Conservation (phyloP, 768 basidiomycete species). For the Clathrus columnatus region DNA sequence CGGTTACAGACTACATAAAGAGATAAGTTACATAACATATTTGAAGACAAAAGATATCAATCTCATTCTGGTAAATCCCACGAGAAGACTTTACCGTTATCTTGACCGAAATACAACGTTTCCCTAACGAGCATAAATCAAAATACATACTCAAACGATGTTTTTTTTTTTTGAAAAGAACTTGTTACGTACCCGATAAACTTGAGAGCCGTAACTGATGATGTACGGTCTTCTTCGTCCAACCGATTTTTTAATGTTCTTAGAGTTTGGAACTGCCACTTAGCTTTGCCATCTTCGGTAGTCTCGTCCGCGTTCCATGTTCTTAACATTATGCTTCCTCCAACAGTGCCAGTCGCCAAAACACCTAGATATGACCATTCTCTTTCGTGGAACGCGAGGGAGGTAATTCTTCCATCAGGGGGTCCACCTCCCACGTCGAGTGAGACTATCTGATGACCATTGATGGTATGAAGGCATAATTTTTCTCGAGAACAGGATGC, state of each 20-base stretch:
- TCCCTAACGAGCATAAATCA: slow-evolving; percentile 35
- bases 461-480: slow-evolving; percentile 78
- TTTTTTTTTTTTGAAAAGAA: neutral
- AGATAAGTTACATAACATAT: too few species aligned
- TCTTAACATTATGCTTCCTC: slow-evolving; percentile 69
- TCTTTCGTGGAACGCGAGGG: slow-evolving; percentile 80
- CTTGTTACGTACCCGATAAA: slow-evolving; percentile 71
- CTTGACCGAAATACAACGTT: slow-evolving; percentile 55
- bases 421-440: slow-evolving; percentile 48
- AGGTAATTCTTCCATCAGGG: slow-evolving; percentile 42
- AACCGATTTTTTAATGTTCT: slow-evolving; percentile 53
- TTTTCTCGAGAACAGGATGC: slow-evolving; percentile 69
- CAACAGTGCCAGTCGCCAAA: slow-evolving; percentile 70
- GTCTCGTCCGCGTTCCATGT: slow-evolving; percentile 80
- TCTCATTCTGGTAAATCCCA: slow-evolving; percentile 49
- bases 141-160: neutral
- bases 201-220: slow-evolving; percentile 66
- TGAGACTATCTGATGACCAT: slow-evolving; percentile 67
- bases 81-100: slow-evolving; percentile 46
- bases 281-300: slow-evolving; percentile 52
- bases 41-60: too few species aligned
- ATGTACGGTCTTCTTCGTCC: slow-evolving; percentile 31
- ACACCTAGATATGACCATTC: slow-evolving; percentile 74
- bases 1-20: too few species aligned
- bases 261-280: slow-evolving; percentile 68